Conservation (phyloP, 441 rosid species). For the Biscutella laevigata region DNA sequence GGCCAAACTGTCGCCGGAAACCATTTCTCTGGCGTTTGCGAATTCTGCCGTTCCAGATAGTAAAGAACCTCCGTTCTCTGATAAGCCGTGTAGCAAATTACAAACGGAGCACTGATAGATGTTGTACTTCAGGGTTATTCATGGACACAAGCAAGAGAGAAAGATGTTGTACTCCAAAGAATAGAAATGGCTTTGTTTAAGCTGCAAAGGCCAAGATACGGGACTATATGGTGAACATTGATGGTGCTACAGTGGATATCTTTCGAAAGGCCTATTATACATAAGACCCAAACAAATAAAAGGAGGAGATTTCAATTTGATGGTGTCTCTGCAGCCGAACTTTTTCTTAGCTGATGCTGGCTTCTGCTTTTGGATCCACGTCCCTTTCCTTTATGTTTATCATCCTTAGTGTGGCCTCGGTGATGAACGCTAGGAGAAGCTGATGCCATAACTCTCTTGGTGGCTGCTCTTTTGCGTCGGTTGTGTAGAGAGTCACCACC, state of each 20-base stretch:
- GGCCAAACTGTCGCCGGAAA: too few species aligned
- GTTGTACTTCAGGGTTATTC: too few species aligned
- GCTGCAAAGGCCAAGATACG: neutral
- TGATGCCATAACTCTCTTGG: constrained; percentile 12
- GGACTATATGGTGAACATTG: neutral
- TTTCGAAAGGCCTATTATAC: too few species aligned
- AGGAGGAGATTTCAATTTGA: constrained; percentile 14
- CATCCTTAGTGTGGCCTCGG: constrained; percentile 29
- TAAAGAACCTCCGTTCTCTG: too few species aligned
- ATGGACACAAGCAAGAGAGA: too few species aligned
- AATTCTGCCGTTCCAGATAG: too few species aligned
- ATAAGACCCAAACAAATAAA: neutral
- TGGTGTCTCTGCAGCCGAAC: constrained; percentile 29
- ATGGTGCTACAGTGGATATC: neutral
- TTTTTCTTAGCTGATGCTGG: constrained; percentile 29
- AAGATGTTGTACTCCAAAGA: too few species aligned
- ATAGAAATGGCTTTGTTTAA: neutral
- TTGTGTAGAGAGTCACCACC: constrained; percentile 18
- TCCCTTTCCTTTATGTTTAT: constrained; percentile 29
- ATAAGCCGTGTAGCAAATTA: too few species aligned
- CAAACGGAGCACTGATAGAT: too few species aligned
- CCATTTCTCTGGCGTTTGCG: too few species aligned
- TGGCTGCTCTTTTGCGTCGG: constrained; percentile 17
- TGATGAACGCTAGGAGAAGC: constrained; percentile 29
- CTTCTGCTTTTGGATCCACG: constrained; percentile 31